A percentile compares a stretch with the other conserved stretches of the same genome.
These are phyloP conservation scores for Didymella exigua DNA, from an alignment of 2,329 filamentous ascomycete genomes.

Conservation along the genomic window DNA sequence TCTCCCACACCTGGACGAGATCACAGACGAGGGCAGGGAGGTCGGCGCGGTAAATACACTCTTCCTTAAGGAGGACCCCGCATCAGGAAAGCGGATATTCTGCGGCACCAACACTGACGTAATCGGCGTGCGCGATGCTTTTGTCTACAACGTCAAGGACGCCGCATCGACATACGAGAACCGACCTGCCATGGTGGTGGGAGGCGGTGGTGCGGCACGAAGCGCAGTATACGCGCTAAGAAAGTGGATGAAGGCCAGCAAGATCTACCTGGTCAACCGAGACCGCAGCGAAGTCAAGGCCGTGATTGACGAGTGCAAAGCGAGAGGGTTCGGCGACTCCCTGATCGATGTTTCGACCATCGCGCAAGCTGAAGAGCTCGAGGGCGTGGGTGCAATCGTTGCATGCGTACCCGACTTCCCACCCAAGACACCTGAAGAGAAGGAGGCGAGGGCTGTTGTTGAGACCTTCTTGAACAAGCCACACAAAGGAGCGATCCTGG, in stretches of 20 bases:
- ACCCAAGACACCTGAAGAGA: conserved; percentile 68
- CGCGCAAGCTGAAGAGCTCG: conserved; percentile 62
- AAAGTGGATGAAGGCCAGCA: conserved; percentile 69
- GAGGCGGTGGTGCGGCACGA: conserved; percentile 76
- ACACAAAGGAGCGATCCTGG: conserved; percentile 71
- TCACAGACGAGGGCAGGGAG: conserved; percentile 74
- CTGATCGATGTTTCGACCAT: conserved; percentile 67
- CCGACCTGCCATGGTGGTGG: conserved; percentile 73
- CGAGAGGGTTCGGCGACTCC: conserved; percentile 63
- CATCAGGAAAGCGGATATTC: conserved; percentile 57
- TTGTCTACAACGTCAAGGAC: conserved; percentile 56
- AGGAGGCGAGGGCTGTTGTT: conserved; percentile 61
- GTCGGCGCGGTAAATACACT: conserved; percentile 83
- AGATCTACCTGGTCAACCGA: conserved; percentile 78
- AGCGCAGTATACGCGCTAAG: conserved; percentile 77
- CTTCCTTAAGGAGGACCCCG: conserved; percentile 61
- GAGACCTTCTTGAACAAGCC: conserved; percentile 56
- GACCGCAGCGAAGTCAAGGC: conserved; percentile 69
- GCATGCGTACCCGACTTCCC: conserved; percentile 76
- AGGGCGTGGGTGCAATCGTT: conserved; percentile 69
- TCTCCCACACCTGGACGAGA: conserved; percentile 71
- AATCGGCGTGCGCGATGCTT: conserved; percentile 75
- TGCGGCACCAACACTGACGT: conserved; percentile 83
- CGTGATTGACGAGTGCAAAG: conserved; percentile 67
- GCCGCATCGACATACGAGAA: conserved; percentile 59